Base-by-base conservation (phyloP, 73 alveolate species). In the Blepharisma japonicum region DNA sequence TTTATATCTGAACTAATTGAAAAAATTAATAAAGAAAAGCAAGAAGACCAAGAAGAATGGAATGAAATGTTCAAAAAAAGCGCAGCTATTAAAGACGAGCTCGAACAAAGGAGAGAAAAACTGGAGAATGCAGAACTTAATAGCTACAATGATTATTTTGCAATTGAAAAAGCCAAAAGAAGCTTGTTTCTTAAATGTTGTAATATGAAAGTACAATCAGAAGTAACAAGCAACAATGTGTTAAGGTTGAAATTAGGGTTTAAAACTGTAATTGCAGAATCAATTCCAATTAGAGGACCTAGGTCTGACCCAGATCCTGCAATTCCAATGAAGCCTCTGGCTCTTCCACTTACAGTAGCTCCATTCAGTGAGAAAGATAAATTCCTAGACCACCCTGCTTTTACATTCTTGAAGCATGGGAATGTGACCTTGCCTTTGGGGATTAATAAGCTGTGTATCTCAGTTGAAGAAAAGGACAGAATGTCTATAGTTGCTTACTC, bases 381-480 rank as follows among this genome's bases (percentile, higher is more conserved):
- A 8, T 61, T 61, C 18, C 14, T 61, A 20, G 23, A 61, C 11
- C 14, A 11, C 2, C 74, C 74, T 8, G 23, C 47, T 5, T 61
- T 61, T 25, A 14, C 39, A 18, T n/a, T 39, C 23, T 25, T 61
- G 23, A n/a, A 61, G 74, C 74, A 25, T 14, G 74, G 74, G 46
- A 20, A 9, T 48, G 2, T 61, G 46, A 61, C 14, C 0, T 18
- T 25, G 3, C 74, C 74, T 32, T 32, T 32, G 3, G 74, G 74
- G 18, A 8, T 20, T 9, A 61, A 61, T 39, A 39, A 25, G 4
- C 46, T 1, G 14, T 14, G 11, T 2, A 61, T 61, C 49, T 39
- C 74, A 61, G 47, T 61, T 9, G 74, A 61, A 25, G 74, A 61
- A 61, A 61, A 61, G 2, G 74, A 61, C 46, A 8, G 14, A 14